Evolutionary conservation across 176 grass and related monocot species (phyloP).

Genomic region (Dactylis glomerata): DNA sequence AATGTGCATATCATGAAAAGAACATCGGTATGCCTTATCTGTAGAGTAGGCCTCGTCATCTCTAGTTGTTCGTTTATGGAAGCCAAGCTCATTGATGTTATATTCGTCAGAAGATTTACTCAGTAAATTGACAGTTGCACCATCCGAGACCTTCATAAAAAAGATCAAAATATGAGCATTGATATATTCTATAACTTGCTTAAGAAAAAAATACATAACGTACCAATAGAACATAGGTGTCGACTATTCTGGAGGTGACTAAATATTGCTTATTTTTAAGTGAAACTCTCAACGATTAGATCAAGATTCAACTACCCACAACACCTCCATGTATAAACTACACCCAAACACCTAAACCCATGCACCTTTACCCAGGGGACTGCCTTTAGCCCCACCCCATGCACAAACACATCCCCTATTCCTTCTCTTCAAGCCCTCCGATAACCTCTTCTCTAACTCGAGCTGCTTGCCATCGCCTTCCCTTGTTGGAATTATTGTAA

Average conservation of each 20-base stretch:
- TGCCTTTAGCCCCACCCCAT: too few species aligned
- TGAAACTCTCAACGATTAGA: background rate
- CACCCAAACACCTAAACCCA: too few species aligned
- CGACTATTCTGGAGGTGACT: background rate
- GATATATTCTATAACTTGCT: background rate
- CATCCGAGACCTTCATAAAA: conserved; percentile 64
- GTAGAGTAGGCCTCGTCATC: conserved; percentile 47
- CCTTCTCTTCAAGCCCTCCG: too few species aligned
- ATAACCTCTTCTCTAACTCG: background rate
- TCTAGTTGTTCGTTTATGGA: conserved; percentile 51
- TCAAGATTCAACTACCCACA: background rate
- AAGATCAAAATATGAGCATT: conserved; percentile 2
- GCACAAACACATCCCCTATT: too few species aligned
- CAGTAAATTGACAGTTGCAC: conserved; percentile 82
- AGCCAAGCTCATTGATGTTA: conserved; percentile 90
- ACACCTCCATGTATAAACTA: background rate
- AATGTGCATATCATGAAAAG: conserved; percentile 92
- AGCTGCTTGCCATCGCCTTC: background rate
- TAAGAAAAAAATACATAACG: background rate
- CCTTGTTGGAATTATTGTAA: background rate
- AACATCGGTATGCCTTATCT: conserved; percentile 78
- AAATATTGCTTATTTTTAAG: background rate
- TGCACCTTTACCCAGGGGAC: too few species aligned
- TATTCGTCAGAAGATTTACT: conserved; percentile 85
- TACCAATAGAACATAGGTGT: background rate